Evolutionary conservation across 2,329 filamentous ascomycete genomes (phyloP).

Genomic region (Tolypocladium inflatum): DNA sequence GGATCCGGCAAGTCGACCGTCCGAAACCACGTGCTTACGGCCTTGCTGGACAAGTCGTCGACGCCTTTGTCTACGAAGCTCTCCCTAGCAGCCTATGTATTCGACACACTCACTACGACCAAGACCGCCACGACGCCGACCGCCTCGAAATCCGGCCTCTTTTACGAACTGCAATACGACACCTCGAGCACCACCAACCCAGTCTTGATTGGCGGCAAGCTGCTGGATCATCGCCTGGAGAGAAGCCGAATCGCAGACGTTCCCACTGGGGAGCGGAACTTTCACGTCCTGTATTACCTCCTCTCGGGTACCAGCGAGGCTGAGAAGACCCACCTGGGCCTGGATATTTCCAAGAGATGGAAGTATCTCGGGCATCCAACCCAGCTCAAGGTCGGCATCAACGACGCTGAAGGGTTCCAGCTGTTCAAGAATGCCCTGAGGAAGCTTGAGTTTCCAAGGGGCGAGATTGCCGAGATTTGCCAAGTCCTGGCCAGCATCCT

Average conservation of each 20-base stretch:
- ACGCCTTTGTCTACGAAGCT: constrained; percentile 90
- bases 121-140: constrained; percentile 94
- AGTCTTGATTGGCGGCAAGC: constrained; percentile 83
- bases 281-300: constrained; percentile 93
- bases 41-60: constrained; percentile 79
- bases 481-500: constrained; percentile 88
- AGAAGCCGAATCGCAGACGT: constrained; percentile 84
- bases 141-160: constrained; percentile 89
- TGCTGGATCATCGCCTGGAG: constrained; percentile 88
- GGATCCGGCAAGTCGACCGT: constrained; percentile 94
- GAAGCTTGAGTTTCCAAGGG: constrained; percentile 86
- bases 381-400: constrained; percentile 93
- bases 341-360: constrained; percentile 68
- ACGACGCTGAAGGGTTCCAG: constrained; percentile 90
- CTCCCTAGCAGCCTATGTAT: constrained; percentile 88
- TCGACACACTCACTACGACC: constrained; percentile 92
- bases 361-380: constrained; percentile 93
- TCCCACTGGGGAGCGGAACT: constrained; percentile 91
- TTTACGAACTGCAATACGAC: constrained; percentile 95
- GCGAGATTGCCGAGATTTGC: constrained; percentile 93
- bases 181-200: constrained; percentile 77
- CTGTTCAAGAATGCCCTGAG: constrained; percentile 93
- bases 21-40: constrained; percentile 76
- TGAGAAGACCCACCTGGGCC: constrained; percentile 76
- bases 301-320: constrained; percentile 83